Conservation (phyloP, 495 filamentous ascomycete species). For the Monascus purpureus region DNA sequence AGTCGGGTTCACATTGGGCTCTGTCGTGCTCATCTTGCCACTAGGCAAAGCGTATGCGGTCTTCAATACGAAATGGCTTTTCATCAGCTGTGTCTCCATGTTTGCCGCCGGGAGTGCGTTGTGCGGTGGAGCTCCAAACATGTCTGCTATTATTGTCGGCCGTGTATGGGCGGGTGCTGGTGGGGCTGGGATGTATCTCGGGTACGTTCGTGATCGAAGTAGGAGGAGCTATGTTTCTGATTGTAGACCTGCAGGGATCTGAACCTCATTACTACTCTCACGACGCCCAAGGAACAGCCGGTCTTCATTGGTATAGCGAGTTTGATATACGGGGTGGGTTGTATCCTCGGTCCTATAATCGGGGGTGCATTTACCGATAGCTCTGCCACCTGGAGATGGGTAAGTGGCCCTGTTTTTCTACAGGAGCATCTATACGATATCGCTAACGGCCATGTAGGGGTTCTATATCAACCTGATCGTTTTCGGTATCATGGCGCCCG, state of each 20-base stretch:
- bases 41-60: constrained; percentile 2
- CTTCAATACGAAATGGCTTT: constrained; percentile 20
- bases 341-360: constrained; percentile 39
- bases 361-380: constrained; percentile 40
- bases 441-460: no score
- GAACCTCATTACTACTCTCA: constrained; percentile 28
- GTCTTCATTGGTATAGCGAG: constrained; percentile 26
- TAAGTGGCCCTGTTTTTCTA: no score
- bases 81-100: constrained; percentile 8
- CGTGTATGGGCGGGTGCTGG: constrained; percentile 21
- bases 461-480: constrained; percentile 53
- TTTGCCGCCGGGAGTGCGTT: constrained; percentile 21
- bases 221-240: background rate
- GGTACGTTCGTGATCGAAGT: constrained; percentile 5
- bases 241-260: constrained; percentile 7
- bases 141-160: constrained; percentile 18
- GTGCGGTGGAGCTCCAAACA: constrained; percentile 16
- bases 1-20: constrained; percentile 10
- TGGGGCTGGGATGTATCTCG: constrained; percentile 36
- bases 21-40: constrained; percentile 4
- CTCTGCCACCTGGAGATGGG: constrained; percentile 40
- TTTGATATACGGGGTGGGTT: constrained; percentile 27
- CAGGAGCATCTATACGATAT: no score
- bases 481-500: constrained; percentile 27
- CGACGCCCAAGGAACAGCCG: constrained; percentile 26